Percentiles rank a stretch among this genome's conserved stretches.
These are phyloP conservation scores for Sporisorium sorghi DNA, from an alignment of 1,284 basidiomycete genomes.

Conservation along the genomic window DNA sequence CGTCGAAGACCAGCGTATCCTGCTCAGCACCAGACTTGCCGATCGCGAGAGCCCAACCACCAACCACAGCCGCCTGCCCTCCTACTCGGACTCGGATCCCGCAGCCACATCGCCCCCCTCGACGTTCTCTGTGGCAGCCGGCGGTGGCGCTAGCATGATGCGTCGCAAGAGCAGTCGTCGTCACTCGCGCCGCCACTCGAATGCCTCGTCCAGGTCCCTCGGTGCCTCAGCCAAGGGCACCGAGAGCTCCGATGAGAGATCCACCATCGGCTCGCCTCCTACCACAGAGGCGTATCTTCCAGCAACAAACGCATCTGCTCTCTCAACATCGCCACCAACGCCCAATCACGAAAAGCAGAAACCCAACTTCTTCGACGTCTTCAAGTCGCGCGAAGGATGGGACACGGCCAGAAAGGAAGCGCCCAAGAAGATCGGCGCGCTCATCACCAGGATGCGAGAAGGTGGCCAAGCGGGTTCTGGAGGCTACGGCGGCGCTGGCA, in stretches of 20 bases:
- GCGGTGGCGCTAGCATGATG: constrained; percentile 11
- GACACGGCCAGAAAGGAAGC: constrained; percentile 63
- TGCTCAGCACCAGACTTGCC: constrained; percentile 47
- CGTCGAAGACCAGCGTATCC: constrained; percentile 62
- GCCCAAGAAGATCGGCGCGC: constrained; percentile 65
- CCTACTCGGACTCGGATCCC: constrained; percentile 23
- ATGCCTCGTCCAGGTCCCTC: constrained; percentile 27
- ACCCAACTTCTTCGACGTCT: constrained; percentile 58
- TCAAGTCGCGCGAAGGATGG: constrained; percentile 64
- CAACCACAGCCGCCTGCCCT: constrained; percentile 14
- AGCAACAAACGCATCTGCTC: background rate
- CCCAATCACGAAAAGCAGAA: constrained; percentile 32
- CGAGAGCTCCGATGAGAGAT: constrained; percentile 35
- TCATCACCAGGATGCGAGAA: constrained; percentile 65
- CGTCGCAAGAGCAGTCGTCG: constrained; percentile 40
- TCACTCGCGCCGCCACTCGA: constrained; percentile 35
- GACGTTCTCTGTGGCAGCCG: constrained; percentile 7
- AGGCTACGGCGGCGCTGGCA: constrained; percentile 8
- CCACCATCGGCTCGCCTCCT: constrained; percentile 33
- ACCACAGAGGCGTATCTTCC: constrained; percentile 17
- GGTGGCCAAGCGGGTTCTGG: constrained; percentile 30
- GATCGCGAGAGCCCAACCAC: constrained; percentile 17
- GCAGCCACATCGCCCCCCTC: constrained; percentile 21
- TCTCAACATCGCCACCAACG: constrained; percentile 29
- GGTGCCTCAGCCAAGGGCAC: constrained; percentile 18